These are phyloP conservation scores for Arthrobotrys entomopaga DNA, from an alignment of 2,329 filamentous ascomycete genomes.

Conservation along the genomic window DNA sequence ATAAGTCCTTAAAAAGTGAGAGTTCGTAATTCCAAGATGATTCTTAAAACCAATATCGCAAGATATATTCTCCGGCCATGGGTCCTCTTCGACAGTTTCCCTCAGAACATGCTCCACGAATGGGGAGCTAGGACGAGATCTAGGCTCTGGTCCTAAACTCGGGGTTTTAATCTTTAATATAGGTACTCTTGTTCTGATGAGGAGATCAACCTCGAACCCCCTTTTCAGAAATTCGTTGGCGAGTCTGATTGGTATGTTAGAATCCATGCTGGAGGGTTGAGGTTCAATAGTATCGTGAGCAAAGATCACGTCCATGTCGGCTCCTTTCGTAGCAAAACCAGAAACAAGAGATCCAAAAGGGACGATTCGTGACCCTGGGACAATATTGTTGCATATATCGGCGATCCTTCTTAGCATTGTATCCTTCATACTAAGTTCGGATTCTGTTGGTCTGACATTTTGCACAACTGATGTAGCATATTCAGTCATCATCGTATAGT, in stretches of 20 bases:
- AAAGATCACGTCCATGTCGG: conserved; percentile 88
- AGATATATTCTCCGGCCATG: conserved; percentile 56
- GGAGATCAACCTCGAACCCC: conserved; percentile 78
- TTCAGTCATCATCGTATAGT: conserved; percentile 37
- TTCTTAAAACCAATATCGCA: conserved; percentile 90
- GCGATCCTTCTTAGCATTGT: conserved; percentile 38
- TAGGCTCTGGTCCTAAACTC: background rate
- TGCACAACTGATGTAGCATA: conserved; percentile 43
- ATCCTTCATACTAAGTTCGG: conserved; percentile 41
- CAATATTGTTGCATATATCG: conserved; percentile 56
- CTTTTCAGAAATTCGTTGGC: conserved; percentile 78
- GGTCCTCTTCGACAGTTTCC: conserved; percentile 41
- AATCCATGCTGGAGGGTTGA: conserved; percentile 64
- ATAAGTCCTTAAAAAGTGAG: conserved; percentile 82
- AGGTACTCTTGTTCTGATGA: conserved; percentile 82
- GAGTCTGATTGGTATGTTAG: conserved; percentile 76
- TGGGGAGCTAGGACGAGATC: conserved; percentile 25
- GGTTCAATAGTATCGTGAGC: conserved; percentile 63
- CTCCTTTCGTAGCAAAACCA: conserved; percentile 86
- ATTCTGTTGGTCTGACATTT: conserved; percentile 25
- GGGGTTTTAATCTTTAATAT: conserved; percentile 79
- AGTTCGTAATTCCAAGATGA: conserved; percentile 84
- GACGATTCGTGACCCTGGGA: conserved; percentile 56
- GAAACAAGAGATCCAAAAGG: conserved; percentile 62
- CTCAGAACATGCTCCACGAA: conserved; percentile 43